Evolutionary conservation across 306 rosid species (phyloP).

Genomic region (Lotus japonicus): DNA sequence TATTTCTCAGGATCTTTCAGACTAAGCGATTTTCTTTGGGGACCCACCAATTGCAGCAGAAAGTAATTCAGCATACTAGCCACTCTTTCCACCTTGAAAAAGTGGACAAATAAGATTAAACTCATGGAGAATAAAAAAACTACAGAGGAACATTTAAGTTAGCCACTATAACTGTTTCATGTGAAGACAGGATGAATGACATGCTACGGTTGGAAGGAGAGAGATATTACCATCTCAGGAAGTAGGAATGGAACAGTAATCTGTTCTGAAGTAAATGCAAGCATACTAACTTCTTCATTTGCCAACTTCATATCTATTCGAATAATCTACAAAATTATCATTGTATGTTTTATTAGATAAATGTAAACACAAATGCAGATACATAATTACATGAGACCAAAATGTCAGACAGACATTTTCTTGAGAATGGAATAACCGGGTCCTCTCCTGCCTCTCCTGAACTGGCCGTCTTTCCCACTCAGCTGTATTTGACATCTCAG

Average conservation of each 20-base stretch:
- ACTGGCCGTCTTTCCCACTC: conserved; percentile 92
- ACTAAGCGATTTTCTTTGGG: conserved; percentile 89
- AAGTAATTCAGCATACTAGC: conserved; percentile 99
- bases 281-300: conserved; percentile 93
- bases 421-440: conserved; percentile 86
- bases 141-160: background rate
- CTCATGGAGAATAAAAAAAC: background rate
- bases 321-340: conserved; percentile 56
- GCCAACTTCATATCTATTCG: conserved; percentile 97
- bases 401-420: conserved; percentile 70
- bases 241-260: conserved; percentile 94
- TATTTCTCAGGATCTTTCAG: conserved; percentile 97
- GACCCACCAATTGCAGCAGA: conserved; percentile 93
- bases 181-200: background rate
- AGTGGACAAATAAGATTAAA: background rate
- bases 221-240: conserved; percentile 83
- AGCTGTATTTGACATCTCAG: conserved; percentile 89
- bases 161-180: background rate
- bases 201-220: conserved; percentile 6
- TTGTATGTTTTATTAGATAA: conserved; percentile 16
- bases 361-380: conserved; percentile 17
- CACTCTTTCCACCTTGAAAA: conserved; percentile 86
- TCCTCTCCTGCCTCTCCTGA: conserved; percentile 98
- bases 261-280: conserved; percentile 89
- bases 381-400: conserved; percentile 2